Evolutionary conservation across 2,329 filamentous ascomycete species (phyloP).

Genomic region (Colletotrichum sp.): DNA sequence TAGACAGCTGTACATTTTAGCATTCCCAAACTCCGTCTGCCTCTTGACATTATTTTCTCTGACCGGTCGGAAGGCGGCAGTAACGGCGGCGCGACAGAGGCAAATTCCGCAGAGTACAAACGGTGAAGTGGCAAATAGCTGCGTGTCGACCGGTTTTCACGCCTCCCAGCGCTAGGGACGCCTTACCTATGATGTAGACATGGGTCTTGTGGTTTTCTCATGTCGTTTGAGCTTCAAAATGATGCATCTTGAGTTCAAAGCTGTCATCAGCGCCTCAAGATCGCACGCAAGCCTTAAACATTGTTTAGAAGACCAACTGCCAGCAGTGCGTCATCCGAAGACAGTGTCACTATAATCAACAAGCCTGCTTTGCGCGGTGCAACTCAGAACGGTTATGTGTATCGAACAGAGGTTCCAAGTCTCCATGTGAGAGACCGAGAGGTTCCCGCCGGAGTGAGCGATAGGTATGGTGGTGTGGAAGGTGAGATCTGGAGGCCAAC

Average conservation of each 20-base stretch:
- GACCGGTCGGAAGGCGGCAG: not conserved
- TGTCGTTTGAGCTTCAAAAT: not conserved
- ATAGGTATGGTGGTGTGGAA: not conserved
- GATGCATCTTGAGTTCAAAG: not conserved
- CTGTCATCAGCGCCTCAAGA: not conserved
- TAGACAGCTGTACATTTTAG: not conserved
- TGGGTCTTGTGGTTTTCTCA: not conserved
- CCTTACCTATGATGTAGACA: slow-evolving; percentile 4
- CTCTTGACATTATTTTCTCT: not conserved
- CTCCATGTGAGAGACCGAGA: not conserved
- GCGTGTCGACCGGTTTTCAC: not conserved
- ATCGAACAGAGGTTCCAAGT: not conserved
- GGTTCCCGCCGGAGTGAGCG: not conserved
- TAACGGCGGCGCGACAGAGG: not conserved
- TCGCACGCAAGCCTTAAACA: not conserved
- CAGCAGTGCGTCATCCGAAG: not conserved
- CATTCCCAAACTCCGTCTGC: not conserved
- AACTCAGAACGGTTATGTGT: not conserved
- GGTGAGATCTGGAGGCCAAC: not conserved
- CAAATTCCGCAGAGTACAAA: not conserved
- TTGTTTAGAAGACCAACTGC: not conserved
- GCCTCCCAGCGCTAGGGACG: not conserved
- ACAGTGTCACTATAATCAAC: not conserved
- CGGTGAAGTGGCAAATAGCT: slow-evolving; percentile 6
- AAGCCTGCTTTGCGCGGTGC: not conserved